Percentiles rank a stretch among this genome's conserved stretches.
phyloP scores from a whole-genome alignment of 75 land plant genomes.

The Selaginella moellendorffii region DNA sequence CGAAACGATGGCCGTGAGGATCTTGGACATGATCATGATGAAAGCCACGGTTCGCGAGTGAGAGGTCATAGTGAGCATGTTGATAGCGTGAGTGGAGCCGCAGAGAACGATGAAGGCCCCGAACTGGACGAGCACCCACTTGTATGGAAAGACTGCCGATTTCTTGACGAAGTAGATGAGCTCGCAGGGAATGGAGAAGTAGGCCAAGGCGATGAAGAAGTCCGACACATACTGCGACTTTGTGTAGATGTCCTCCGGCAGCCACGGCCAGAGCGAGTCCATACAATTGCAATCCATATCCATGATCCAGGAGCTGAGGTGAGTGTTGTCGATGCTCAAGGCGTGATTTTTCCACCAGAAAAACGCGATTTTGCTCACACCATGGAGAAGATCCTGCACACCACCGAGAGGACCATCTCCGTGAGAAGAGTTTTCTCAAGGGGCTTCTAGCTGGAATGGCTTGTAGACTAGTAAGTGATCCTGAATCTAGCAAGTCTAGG shows the following conservation, averaged over 20 bases:
- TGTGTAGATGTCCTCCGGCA: not conserved
- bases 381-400: no score
- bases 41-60: not conserved
- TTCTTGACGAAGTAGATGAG: constrained; percentile 7
- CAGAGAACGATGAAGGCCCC: constrained; percentile 10
- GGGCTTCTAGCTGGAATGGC: no score
- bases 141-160: constrained; percentile 7
- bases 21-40: constrained; percentile 1
- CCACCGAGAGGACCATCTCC: no score
- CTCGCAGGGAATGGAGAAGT: constrained; percentile 5
- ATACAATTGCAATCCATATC: not conserved
- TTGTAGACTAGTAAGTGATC: no score
- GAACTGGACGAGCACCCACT: constrained; percentile 7
- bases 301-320: no score
- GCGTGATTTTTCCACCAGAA: no score
- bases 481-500: no score
- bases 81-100: not conserved
- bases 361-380: no score
- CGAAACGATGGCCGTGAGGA: constrained; percentile 3
- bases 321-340: no score
- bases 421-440: no score
- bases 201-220: constrained; percentile 6
- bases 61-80: not conserved
- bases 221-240: not conserved
- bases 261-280: not conserved